Evolutionary conservation across 2,329 filamentous ascomycete species (phyloP), one percentile per base, ranked within the genome.

Genomic region (Claviceps sorghi): DNA sequence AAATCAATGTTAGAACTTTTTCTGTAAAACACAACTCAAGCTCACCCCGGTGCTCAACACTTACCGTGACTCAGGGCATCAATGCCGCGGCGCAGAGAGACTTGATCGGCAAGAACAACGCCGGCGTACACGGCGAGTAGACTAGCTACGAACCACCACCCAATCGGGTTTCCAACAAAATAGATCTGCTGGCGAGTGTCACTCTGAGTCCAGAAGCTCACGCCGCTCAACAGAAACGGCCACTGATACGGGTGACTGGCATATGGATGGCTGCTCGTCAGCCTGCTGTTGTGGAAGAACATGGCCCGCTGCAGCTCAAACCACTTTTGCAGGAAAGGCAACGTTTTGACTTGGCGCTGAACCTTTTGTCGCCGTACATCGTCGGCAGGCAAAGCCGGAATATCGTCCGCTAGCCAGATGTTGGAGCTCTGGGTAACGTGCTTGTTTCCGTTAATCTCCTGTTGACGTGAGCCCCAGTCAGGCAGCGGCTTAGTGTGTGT

Each of bases 391-490:
- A 97, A 71, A 10, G 84, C 89, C n/a, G 87, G 80, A 50, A 97
- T 86, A 57, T 95, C 88, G 62, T 98, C 93, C 15, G 90, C 85
- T 60, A 86, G 84, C 93, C 93, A 98, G 56, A 95, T 77, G 66
- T 98, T 98, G 66, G 88, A 95, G 65, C 85, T 83, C 56, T 91
- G 86, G 30, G 82, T 76, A 51, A 94, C 74, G 65, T 95, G 94
- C 79, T 98, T 98, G 77, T 98, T 98, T 55, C 93, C 93, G 68
- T 98, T 98, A 74, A 98, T 96, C 67, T 98, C 93, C 63, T 95
- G 91, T 69, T 98, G 93, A 68, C 94, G 93, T 73, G 86, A 91
- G 29, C 79, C 93, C 93, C 93, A 98, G 4, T 98, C 93, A 4
- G 93, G 93, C n/a, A 98, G 80, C 49, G 93, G 88, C 54, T 83